Evolutionary conservation across 1,284 basidiomycete genomes (phyloP), one percentile per base, ranked within the genome.

Genomic region (Tilletia setariae): DNA sequence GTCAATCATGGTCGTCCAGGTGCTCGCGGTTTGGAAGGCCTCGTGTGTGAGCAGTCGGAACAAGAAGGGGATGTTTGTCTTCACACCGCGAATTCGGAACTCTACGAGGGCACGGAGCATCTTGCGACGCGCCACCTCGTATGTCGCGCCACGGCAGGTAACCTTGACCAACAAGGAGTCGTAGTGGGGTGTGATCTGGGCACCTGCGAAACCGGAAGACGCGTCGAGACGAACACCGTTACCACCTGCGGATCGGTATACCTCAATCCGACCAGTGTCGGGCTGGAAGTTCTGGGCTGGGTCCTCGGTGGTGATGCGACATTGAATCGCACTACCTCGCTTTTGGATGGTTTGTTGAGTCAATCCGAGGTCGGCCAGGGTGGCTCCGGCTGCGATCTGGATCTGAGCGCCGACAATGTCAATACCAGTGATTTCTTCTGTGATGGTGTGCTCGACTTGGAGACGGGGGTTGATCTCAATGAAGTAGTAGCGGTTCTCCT

Each of bases 271-370:
- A 74, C 96, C 96, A 1, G 93, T 98, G 84, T 99, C 96, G 43
- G 96, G 96, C 84, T 97, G 93, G 91, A 99, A 98, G 82, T 86
- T 87, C 67, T 88, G 83, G 28, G 91, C 88, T 9, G 96, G 89
- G 84, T 99, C 95, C 85, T 99, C 96, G n/a, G 96, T 98, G 53
- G 96, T 98, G 84, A 99, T 89, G 86, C 96, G 94, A 84, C 93
- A 97, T 83, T 99, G 96, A 75, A 99, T 98, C 13, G 96, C 95
- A 82, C 92, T 97, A 47, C 96, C 96, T 70, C 96, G 91, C 85
- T 93, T 93, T 74, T 90, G 91, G 83, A 99, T 93, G 65, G 92
- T 91, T 64, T 97, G 93, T 84, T 98, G 96, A n/a, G 91, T 92
- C 65, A 99, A 86, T 69, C 95, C 96, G 72, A 98, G 91, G 83